Percentiles rank a stretch among this genome's conserved stretches.
Conservation (phyloP, 495 filamentous ascomycete species). For the Parathielavia appendiculata region DNA sequence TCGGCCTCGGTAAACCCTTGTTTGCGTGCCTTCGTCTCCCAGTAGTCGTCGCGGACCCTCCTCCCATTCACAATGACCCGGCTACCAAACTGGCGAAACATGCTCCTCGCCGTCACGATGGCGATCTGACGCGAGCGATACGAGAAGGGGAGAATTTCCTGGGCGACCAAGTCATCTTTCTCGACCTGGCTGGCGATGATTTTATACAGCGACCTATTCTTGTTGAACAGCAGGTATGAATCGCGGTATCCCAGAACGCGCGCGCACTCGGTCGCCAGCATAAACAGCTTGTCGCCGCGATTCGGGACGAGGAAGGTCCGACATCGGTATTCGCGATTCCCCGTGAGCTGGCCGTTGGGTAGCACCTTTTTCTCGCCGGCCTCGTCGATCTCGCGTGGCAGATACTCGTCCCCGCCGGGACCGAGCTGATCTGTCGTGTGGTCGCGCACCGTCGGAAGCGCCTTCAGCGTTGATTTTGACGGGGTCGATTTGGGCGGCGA, state of each 20-base stretch:
- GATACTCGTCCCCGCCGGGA: slow-evolving; percentile 89
- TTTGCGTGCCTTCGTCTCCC: slow-evolving; percentile 94
- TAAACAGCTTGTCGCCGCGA: slow-evolving; percentile 89
- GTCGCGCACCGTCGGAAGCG: slow-evolving; percentile 89
- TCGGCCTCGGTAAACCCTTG: slow-evolving; percentile 99
- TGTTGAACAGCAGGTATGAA: slow-evolving; percentile 98
- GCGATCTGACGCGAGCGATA: slow-evolving; percentile 97
- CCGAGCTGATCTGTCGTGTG: slow-evolving; percentile 97
- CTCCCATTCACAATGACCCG: slow-evolving; percentile 84
- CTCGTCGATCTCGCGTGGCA: slow-evolving; percentile 88
- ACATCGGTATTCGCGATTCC: slow-evolving; percentile 84
- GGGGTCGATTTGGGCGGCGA: slow-evolving; percentile 82
- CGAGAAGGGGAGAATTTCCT: slow-evolving; percentile 95
- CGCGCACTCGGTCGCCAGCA: slow-evolving; percentile 97
- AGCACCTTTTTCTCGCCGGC: slow-evolving; percentile 92
- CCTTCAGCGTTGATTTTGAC: slow-evolving; percentile 88
- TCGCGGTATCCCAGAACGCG: slow-evolving; percentile 92
- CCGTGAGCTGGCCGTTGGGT: slow-evolving; percentile 71
- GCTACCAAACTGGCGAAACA: slow-evolving; percentile 99
- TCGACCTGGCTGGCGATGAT: slow-evolving; percentile 96
- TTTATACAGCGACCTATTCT: slow-evolving; percentile 94
- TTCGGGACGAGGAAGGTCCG: slow-evolving; percentile 89
- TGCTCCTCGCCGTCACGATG: slow-evolving; percentile 96
- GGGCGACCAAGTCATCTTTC: slow-evolving; percentile 91
- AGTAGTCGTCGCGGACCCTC: slow-evolving; percentile 95